Base-by-base conservation (phyloP, 2,329 filamentous ascomycete genomes). In the Colletotrichum neosansevieriae region DNA sequence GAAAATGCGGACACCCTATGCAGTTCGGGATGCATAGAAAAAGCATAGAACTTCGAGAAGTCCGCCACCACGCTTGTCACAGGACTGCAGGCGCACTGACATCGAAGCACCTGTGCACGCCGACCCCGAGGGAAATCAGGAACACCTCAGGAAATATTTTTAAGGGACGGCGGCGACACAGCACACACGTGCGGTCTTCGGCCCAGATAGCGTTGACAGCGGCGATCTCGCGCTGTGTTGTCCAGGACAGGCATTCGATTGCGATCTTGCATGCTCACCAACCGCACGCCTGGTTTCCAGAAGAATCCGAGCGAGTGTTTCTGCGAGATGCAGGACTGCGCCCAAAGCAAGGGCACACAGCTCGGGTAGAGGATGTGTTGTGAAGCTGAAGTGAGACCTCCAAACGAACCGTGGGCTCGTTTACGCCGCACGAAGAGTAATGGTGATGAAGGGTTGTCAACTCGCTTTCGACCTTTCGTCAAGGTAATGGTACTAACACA, bases 381-480 rank as follows among this genome's bases (percentile, higher is more conserved):
- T 40, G 57, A 66, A 62, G 63, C 58, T 62, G 40, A 32, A 49
- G 49, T 62, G 58, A 66, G 32, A 54, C n/a, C n/a, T n/a, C n/a
- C 58, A 66, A 19, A 47, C 38, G 42, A 10, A 21, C 13, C 19
- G 40, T 24, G 4, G 24, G 24, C 24, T 24, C 24, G 4, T 24
- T 3, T 24, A 24, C 24, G 24, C 24, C 24, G 24, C 24, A 24
- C 17, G 15, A 38, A 10, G 34, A 38, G 10, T 6, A 38, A 38
- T 11, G 47, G 47, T 21, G 47, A 50, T 50, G 21, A 32, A 50
- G 47, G 29, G 47, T 21, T 21, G n/a, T 15, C 47, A 50, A 29
- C 24, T 21, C 19, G 24, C 24, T 15, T 13, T 50, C 47, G 47
- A 50, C 47, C 17, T 47, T 50, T 32, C 40, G 21, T 29, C 19